Percentiles rank a stretch among this genome's conserved stretches.
These are phyloP conservation scores for Diacronema lutheri DNA, from an alignment of 78 protist genomes.

Conservation along the genomic window DNA sequence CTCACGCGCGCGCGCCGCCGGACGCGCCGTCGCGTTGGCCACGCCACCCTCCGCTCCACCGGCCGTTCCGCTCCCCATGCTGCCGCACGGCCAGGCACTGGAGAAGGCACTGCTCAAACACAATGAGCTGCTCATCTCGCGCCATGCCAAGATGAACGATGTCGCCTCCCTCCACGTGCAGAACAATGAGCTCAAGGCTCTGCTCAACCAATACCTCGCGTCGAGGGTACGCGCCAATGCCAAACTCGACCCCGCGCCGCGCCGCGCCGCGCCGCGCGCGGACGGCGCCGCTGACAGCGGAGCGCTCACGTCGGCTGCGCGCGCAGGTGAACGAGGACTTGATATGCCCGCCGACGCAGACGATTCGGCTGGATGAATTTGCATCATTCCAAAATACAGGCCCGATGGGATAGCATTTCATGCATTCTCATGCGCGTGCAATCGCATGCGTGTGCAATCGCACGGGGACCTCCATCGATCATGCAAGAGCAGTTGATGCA, in stretches of 20 bases:
- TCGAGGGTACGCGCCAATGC: neutral
- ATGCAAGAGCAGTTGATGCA: no score
- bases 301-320: conserved; percentile 51
- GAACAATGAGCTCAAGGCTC: conserved; percentile 71
- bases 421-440: no score
- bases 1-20: neutral
- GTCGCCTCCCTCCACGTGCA: conserved; percentile 46
- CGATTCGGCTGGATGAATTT: neutral
- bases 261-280: conserved; percentile 42
- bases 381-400: neutral
- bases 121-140: conserved; percentile 19
- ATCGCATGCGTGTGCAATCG: no score
- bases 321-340: conserved; percentile 61
- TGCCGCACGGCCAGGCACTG: conserved; percentile 13
- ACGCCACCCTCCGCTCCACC: no score
- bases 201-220: conserved; percentile 61
- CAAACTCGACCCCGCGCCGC: conserved; percentile 35
- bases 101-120: conserved; percentile 44
- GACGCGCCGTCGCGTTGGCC: no score
- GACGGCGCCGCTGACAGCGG: conserved; percentile 63
- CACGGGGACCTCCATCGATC: no score
- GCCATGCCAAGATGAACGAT: conserved; percentile 15
- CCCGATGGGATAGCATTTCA: no score
- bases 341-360: conserved; percentile 46
- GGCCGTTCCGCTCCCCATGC: neutral